phyloP scores from a whole-genome alignment of 495 filamentous ascomycete species.

The Hyaloscypha variabilis region DNA sequence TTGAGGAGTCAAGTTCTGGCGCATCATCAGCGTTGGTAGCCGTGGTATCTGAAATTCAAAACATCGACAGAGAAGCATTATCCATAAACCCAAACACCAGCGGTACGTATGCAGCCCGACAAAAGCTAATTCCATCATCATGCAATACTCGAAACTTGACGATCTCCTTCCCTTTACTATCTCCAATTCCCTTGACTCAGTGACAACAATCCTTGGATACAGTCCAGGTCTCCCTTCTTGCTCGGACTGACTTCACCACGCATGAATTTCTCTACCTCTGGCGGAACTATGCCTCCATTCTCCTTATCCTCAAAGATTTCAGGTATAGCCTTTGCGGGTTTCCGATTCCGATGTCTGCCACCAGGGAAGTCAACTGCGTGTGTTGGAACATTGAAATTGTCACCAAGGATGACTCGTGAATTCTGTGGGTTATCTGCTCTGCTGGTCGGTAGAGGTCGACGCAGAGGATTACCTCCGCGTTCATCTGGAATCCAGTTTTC shows the following conservation, averaged over 20 bases:
- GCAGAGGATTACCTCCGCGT: conserved; percentile 37
- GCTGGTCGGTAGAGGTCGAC: conserved; percentile 26
- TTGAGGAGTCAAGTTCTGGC: background rate
- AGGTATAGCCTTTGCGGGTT: conserved; percentile 20
- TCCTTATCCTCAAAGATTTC: conserved; percentile 36
- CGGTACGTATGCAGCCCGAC: background rate
- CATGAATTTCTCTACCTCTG: conserved; percentile 74
- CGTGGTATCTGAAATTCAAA: conserved; percentile 5
- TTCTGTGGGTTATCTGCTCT: conserved; percentile 15
- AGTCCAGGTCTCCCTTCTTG: conserved; percentile 70
- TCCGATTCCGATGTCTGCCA: conserved; percentile 19
- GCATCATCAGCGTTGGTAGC: background rate
- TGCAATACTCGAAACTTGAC: background rate
- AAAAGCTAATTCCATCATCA: background rate
- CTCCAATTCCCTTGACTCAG: conserved; percentile 64
- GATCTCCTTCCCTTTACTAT: conserved; percentile 3
- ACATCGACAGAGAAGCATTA: conserved; percentile 12
- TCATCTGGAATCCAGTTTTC: conserved; percentile 73
- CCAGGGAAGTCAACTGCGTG: conserved; percentile 32
- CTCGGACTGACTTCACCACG: conserved; percentile 58
- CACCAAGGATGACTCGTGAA: conserved; percentile 28
- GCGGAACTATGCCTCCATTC: conserved; percentile 42
- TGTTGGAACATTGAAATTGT: conserved; percentile 42
- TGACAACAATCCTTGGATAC: conserved; percentile 75
- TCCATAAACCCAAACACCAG: background rate